These are phyloP conservation scores for Cerrena zonata DNA, from an alignment of 1,284 basidiomycete genomes.

Conservation along the genomic window DNA sequence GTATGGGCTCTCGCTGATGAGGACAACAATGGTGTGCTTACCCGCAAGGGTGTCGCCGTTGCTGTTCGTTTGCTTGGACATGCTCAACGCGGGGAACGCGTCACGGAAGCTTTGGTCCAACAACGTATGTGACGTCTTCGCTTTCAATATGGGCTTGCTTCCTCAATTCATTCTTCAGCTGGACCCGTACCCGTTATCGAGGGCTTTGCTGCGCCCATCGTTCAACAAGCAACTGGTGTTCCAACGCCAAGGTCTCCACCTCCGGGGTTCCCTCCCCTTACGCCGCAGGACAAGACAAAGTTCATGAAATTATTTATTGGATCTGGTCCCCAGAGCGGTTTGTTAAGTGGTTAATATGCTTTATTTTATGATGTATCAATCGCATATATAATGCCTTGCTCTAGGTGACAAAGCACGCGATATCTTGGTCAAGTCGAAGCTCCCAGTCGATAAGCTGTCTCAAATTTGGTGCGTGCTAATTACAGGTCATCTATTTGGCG, in stretches of 20 bases:
- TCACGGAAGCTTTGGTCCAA: conserved; percentile 54
- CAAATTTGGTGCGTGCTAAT: conserved; percentile 77
- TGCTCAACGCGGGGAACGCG: conserved; percentile 81
- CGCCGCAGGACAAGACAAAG: conserved; percentile 75
- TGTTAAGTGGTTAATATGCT: conserved; percentile 61
- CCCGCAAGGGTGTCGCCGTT: conserved; percentile 78
- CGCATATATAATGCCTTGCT: conserved; percentile 7
- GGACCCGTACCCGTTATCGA: conserved; percentile 81
- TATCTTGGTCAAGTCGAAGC: conserved; percentile 89
- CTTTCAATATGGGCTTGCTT: conserved; percentile 10
- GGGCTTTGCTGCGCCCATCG: conserved; percentile 50
- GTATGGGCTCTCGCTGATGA: conserved; percentile 93
- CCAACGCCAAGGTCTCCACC: conserved; percentile 60
- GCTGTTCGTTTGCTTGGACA: conserved; percentile 88
- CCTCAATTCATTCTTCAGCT: conserved; percentile 40
- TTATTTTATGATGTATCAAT: neutral
- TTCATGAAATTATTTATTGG: conserved; percentile 76
- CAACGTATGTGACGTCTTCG: conserved; percentile 51
- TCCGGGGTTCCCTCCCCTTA: conserved; percentile 59
- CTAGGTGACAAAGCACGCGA: conserved; percentile 85
- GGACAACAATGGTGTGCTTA: conserved; percentile 87
- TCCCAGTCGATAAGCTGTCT: conserved; percentile 84
- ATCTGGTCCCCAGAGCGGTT: conserved; percentile 68
- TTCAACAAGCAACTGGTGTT: conserved; percentile 47
- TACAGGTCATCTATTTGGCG: neutral